A percentile compares a stretch with the other conserved stretches of the same genome.
These are phyloP conservation scores for Carex parvula DNA, from an alignment of 176 grass and related monocot genomes.

Conservation along the genomic window DNA sequence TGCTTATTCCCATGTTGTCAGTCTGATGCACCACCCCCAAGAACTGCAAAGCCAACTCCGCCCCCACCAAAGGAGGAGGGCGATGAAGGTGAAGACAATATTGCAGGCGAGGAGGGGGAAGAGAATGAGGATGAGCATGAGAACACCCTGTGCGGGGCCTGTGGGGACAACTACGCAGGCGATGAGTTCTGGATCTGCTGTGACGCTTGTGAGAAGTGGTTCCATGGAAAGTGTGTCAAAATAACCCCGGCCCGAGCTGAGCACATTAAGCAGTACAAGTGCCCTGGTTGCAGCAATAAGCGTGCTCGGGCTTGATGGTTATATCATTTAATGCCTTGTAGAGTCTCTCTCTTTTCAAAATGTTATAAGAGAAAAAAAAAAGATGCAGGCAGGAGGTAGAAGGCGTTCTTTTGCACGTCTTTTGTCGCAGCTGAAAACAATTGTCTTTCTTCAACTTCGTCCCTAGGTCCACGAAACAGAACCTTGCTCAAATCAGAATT, in stretches of 20 bases:
- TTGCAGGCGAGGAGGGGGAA: constrained; percentile 39
- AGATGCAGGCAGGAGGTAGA: background rate
- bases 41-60: constrained; percentile 46
- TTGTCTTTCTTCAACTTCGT: too few species aligned
- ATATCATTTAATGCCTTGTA: background rate
- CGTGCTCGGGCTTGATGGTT: constrained; percentile 58
- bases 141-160: constrained; percentile 74
- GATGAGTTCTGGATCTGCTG: constrained; percentile 98
- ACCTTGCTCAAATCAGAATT: too few species aligned
- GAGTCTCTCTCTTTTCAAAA: constrained; percentile 16
- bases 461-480: too few species aligned
- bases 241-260: constrained; percentile 92
- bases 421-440: background rate
- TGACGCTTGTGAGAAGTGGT: constrained; percentile 87
- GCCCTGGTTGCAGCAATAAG: constrained; percentile 87
- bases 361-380: background rate
- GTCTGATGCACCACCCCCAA: constrained; percentile 45
- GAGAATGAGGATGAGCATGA: constrained; percentile 82
- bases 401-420: background rate
- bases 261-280: constrained; percentile 98
- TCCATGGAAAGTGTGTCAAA: constrained; percentile 92
- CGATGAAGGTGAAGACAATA: constrained; percentile 64
- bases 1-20: constrained; percentile 30
- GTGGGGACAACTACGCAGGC: constrained; percentile 74
- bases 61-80: constrained; percentile 61